Percentiles rank a stretch among this genome's conserved stretches.
These are phyloP conservation scores for Nothopassalora personata DNA, from an alignment of 2,329 filamentous ascomycete species.

Conservation along the genomic window DNA sequence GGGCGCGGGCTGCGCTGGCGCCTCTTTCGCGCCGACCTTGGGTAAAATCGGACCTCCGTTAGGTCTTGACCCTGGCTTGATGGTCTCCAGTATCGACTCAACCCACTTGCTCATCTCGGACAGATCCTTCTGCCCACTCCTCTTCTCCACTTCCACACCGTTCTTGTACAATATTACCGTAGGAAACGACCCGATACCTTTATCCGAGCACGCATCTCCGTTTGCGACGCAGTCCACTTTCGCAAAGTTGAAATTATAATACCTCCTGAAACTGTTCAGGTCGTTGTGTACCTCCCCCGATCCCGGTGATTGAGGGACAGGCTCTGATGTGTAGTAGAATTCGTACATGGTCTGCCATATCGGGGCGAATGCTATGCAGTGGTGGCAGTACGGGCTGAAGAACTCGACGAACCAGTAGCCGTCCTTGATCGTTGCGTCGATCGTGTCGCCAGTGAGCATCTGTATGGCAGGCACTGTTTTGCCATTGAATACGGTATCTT, in stretches of 20 bases:
- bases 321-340: slow-evolving; percentile 86
- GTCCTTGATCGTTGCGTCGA: slow-evolving; percentile 55
- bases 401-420: slow-evolving; percentile 61
- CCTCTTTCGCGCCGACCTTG: slow-evolving; percentile 56
- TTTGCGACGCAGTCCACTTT: slow-evolving; percentile 80
- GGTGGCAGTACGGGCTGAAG: slow-evolving; percentile 52
- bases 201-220: slow-evolving; percentile 67
- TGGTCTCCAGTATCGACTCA: slow-evolving; percentile 69
- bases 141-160: slow-evolving; percentile 60
- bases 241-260: slow-evolving; percentile 86
- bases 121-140: slow-evolving; percentile 64
- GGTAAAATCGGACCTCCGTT: slow-evolving; percentile 63
- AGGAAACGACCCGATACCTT: slow-evolving; percentile 67
- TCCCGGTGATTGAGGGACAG: slow-evolving; percentile 49
- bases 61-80: slow-evolving; percentile 75
- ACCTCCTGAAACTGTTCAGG: slow-evolving; percentile 67
- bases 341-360: slow-evolving; percentile 91
- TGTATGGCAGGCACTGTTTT: slow-evolving; percentile 61
- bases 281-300: slow-evolving; percentile 41
- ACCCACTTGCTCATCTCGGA: slow-evolving; percentile 62
- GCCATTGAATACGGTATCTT: slow-evolving; percentile 58
- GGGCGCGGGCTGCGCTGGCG: slow-evolving; percentile 25
- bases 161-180: slow-evolving; percentile 76
- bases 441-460: slow-evolving; percentile 54
- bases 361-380: slow-evolving; percentile 76